Base-by-base conservation (phyloP, 129 eudicot genomes). In the Erigeron canadensis region DNA sequence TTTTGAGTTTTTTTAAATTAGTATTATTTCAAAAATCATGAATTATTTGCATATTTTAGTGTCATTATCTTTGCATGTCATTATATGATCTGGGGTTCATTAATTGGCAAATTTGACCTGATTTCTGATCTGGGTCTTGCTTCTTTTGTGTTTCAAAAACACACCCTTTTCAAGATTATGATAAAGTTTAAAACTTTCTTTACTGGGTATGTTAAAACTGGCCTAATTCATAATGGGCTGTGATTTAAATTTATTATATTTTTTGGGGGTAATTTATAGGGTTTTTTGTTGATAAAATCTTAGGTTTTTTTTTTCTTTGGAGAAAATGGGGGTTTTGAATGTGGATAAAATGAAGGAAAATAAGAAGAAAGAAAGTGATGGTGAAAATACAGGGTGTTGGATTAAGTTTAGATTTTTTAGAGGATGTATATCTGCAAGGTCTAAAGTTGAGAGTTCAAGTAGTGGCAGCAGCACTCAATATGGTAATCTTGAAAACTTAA, bases 381-480 rank as follows among this genome's bases (percentile, higher is more conserved):
- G 47, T 37, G 62, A 53, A 67, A 83, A 58, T 69, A 72, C 84
- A 44, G 73, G 91, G 28, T 86, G 96, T 77, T 89, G 96, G 91
- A 44, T 84, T 22, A 89, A 80, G 76, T 89, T 89, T 40, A 74
- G 87, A 69, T 70, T 86, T 28, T 82, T 89, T 34, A 87, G 91
- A 63, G 75, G 87, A 62, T 89, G 96, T 67, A 76, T 84, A 50
- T 70, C 91, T 58, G 73, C 92, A 69, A 84, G 86, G 87, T 18
- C 89, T 71, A 84, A 89, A 71, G 87, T 84, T 68, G 91, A 89
- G 44, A 77, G 84, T 80, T 86, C 96, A 45, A 63, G 73, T 54
- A 89, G 88, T 75, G 88, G 87, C 38, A 72, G 86, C 72, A 80
- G 84, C 72, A 71, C 82, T 13, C 82, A 84, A 69, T 63, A 73